Evolutionary conservation across 2,329 filamentous ascomycete genomes (phyloP).

Genomic region (Sarocladium oryzae): DNA sequence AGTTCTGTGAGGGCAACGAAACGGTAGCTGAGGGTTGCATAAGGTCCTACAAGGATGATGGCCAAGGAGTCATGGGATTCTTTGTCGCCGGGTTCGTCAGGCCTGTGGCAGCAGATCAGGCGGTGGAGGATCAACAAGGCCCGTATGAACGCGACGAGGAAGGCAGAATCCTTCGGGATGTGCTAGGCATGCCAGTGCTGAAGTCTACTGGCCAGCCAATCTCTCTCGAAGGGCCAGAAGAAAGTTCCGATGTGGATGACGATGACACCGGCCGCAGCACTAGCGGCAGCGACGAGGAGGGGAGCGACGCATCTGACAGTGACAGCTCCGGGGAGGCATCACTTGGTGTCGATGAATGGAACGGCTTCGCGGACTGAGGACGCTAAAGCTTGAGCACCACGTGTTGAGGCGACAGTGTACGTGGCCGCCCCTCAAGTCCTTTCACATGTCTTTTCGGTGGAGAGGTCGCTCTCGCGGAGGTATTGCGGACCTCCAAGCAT

Average conservation of each 20-base stretch:
- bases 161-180: constrained; percentile 42
- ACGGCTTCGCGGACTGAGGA: constrained; percentile 24
- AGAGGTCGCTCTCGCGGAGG: neutral
- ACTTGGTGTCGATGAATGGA: constrained; percentile 23
- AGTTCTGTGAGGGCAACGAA: constrained; percentile 41
- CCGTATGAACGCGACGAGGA: constrained; percentile 49
- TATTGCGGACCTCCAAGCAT: too few relatives aligned
- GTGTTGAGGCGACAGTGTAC: neutral
- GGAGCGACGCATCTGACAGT: neutral
- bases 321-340: constrained; percentile 14
- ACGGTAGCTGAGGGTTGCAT: constrained; percentile 68
- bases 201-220: constrained; percentile 28
- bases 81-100: constrained; percentile 82
- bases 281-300: constrained; percentile 13
- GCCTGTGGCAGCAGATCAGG: constrained; percentile 10
- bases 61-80: constrained; percentile 85
- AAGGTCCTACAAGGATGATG: constrained; percentile 72
- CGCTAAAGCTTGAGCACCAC: neutral
- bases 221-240: constrained; percentile 3
- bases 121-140: constrained; percentile 29
- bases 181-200: constrained; percentile 29
- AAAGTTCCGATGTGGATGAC: constrained; percentile 21
- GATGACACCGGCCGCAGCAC: constrained; percentile 17
- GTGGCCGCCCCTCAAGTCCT: neutral
- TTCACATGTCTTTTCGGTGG: constrained; percentile 3